Conservation (phyloP, 169 alveolate genomes). For the Plasmodium reichenowi region DNA sequence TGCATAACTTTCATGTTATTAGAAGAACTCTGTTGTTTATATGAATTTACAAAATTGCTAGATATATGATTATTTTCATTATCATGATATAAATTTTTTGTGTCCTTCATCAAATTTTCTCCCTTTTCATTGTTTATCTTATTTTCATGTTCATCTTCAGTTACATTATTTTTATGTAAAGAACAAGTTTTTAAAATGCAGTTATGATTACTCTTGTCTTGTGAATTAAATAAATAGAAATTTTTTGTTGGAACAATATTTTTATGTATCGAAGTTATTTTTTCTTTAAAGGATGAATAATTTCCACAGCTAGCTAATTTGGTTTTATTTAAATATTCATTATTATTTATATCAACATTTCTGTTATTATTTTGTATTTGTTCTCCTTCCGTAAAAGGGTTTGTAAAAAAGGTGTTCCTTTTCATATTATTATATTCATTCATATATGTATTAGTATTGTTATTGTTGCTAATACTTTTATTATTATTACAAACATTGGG, state of each 20-base stretch:
- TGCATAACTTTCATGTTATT: neutral
- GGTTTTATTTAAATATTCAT: neutral
- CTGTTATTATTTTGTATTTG: constrained; percentile 7
- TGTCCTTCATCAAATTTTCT: constrained; percentile 15
- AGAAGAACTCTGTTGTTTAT: constrained; percentile 20
- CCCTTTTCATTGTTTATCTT: neutral
- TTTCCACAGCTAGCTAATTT: neutral
- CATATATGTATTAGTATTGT: constrained; percentile 14
- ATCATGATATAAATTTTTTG: constrained; percentile 10
- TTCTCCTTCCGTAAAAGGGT: constrained; percentile 23
- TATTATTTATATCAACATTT: constrained; percentile 21
- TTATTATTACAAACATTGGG: neutral
- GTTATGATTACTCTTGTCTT: constrained; percentile 3
- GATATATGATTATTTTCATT: constrained; percentile 14
- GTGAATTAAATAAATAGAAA: neutral
- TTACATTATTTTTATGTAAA: constrained; percentile 2
- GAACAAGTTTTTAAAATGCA: constrained; percentile 24
- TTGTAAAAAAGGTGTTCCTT: constrained; percentile 6
- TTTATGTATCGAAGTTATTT: constrained; percentile 29
- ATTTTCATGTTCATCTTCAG: constrained; percentile 2
- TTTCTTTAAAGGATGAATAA: constrained; percentile 13
- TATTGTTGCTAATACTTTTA: neutral
- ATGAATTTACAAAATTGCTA: constrained; percentile 10
- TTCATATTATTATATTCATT: constrained; percentile 18
- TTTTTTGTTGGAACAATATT: constrained; percentile 9